phyloP scores from a whole-genome alignment of 148 eudicot species.

The Persicaria tinctoria region DNA sequence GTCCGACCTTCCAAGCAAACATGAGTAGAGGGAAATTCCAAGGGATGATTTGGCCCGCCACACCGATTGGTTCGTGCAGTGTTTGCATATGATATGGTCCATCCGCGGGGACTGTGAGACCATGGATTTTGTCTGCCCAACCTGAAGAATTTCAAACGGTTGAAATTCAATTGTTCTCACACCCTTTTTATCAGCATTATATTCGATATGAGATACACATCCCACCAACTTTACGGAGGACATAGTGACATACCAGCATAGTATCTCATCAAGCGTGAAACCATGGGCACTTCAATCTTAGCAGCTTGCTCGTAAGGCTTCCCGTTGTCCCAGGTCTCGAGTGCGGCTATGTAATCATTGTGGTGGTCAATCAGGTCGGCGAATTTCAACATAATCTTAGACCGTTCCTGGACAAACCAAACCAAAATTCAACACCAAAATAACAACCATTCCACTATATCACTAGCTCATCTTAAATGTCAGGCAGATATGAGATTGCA shows the following conservation, averaged over 20 bases:
- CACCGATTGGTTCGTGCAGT: conserved; percentile 77
- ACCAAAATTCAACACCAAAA: not conserved
- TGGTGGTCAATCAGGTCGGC: conserved; percentile 74
- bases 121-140: conserved; percentile 84
- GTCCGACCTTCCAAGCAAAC: conserved; percentile 77
- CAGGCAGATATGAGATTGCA: not conserved
- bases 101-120: conserved; percentile 63
- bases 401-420: conserved; percentile 40
- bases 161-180: not conserved
- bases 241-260: conserved; percentile 44
- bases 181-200: too few species aligned
- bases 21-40: conserved; percentile 83
- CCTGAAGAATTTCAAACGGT: conserved; percentile 27
- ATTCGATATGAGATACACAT: not conserved
- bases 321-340: conserved; percentile 77
- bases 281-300: conserved; percentile 49
- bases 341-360: conserved; percentile 63
- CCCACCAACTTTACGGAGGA: not conserved
- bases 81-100: conserved; percentile 61
- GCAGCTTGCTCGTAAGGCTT: conserved; percentile 60
- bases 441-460: not conserved
- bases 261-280: conserved; percentile 48
- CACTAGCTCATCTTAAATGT: not conserved
- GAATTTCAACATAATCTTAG: conserved; percentile 38
- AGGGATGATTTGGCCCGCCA: conserved; percentile 78